These are phyloP conservation scores for Westerdykella ornata DNA, from an alignment of 2,329 filamentous ascomycete genomes.

Conservation along the genomic window DNA sequence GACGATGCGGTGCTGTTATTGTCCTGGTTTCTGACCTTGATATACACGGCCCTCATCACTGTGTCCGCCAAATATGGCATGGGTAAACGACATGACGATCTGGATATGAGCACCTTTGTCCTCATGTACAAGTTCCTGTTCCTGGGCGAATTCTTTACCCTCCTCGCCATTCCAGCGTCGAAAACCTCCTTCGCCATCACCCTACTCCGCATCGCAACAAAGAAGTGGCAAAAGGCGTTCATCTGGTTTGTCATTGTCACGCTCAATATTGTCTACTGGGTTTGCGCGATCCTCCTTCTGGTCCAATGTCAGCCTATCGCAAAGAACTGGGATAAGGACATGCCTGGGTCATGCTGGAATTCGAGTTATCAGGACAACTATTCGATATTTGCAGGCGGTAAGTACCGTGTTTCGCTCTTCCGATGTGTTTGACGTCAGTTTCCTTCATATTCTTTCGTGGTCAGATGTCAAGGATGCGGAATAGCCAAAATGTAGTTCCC, in stretches of 20 bases:
- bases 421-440: too few species aligned
- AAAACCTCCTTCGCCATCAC: constrained; percentile 14
- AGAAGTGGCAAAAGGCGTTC: constrained; percentile 6
- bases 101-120: constrained; percentile 1
- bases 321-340: constrained; percentile 10
- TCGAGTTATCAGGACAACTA: constrained; percentile 3
- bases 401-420: not conserved
- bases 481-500: too few species aligned
- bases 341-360: constrained; percentile 10
- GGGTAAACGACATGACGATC: constrained; percentile 7
- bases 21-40: constrained; percentile 6
- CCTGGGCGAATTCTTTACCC: constrained; percentile 9
- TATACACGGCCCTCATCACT: constrained; percentile 6
- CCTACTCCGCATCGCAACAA: constrained; percentile 7
- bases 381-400: constrained; percentile 9
- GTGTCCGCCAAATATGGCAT: constrained; percentile 8
- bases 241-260: constrained; percentile 13
- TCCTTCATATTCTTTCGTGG: too few species aligned
- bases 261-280: constrained; percentile 7
- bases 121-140: constrained; percentile 8
- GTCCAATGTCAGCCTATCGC: constrained; percentile 7
- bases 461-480: too few species aligned
- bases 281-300: constrained; percentile 5
- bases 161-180: constrained; percentile 9
- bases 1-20: constrained; percentile 8